Evolutionary conservation across 2,329 filamentous ascomycete species (phyloP), one percentile per base, ranked within the genome.

Genomic region (Ophiostoma perfectum): DNA sequence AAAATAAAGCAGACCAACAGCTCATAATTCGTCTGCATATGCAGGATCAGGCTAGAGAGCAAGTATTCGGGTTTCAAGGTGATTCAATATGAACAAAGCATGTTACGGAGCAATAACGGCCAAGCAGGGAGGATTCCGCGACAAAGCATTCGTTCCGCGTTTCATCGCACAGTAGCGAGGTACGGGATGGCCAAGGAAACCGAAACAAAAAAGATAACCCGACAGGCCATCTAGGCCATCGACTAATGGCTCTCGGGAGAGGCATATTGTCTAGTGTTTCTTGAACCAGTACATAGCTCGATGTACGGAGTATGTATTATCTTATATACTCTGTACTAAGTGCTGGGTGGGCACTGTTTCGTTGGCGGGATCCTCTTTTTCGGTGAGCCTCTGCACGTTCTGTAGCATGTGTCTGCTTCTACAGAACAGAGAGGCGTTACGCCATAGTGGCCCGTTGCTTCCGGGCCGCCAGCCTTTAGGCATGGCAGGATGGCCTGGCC

Each of bases 211-310:
- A 55, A 4, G 8, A 7, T 27, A 11, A 55, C 2, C 18, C 49
- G n/a, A 55, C 49, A 55, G 49, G 49, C 27, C 49, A 55, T 55
- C n/a, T 52, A n/a, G 47, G 47, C 47, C 18, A 52, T 52, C n/a
- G 49, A 27, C 49, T 27, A 27, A 27, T 27, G 27, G 27, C 27
- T 27, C 1, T 27, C 27, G 27, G 27, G 2, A 27, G 27, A 27
- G 27, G 27, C 27, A 27, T 27, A 27, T 27, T 27, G 27, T 27
- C 27, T 27, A 27, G 27, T 27, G 27, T 27, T 27, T 27, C 27
- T 27, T 27, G 27, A 27, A 27, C 27, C 27, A 27, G 27, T 27
- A 27, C 27, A 27, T 27, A 27, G 27, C 27, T 27, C 27, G 27
- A 27, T 27, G 27, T 27, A 27, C 27, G 27, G 27, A 27, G 27